Base-by-base conservation (phyloP, 345 rosid species). In the Anacardium occidentale region DNA sequence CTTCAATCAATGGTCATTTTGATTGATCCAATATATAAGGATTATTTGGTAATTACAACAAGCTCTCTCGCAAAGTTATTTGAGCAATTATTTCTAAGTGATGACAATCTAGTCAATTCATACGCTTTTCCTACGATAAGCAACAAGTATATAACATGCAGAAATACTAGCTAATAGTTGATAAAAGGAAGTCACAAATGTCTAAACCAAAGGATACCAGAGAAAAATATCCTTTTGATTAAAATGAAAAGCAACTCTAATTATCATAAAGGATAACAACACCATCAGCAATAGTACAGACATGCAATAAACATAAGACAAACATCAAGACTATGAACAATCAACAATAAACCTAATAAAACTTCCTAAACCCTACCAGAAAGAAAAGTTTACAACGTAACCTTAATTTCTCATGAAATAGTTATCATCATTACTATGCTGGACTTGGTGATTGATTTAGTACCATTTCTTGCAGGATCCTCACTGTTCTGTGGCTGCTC, bases 401-500 rank as follows among this genome's bases (percentile, higher is more conserved):
- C 67, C 44, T 62, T 26, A 48, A 64, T 24, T 60, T 44, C n/a
- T 48, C 0, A 69, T 40, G 18, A 70, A 65, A 68, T 34, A 47
- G 32, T 34, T 18, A 20, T 21, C 51, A 37, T 50, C 22, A n/a
- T 13, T 47, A 78, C 54, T 24, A 45, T 20, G 44, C 18, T 70
- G 6, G 29, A 64, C 53, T 67, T 67, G 6, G 29, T 45, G 51
- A 22, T 18, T 14, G 11, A 32, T 59, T 70, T 24, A 68, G 76
- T 89, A 89, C 91, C 91, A 75, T 87, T 71, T 78, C 82, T 77
- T 62, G 73, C 70, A 69, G 64, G 76, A 34, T 74, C 72, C 68
- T 77, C 87, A 29, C 29, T 45, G 74, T 78, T 80, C 75, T 74
- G 81, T 20, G 18, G 77, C 56, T 70, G 88, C 44, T 37, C 60